Percentiles rank a stretch among this genome's conserved stretches.
Conservation (phyloP, 2,329 filamentous ascomycete species). For the Leptographium wingfieldii region DNA sequence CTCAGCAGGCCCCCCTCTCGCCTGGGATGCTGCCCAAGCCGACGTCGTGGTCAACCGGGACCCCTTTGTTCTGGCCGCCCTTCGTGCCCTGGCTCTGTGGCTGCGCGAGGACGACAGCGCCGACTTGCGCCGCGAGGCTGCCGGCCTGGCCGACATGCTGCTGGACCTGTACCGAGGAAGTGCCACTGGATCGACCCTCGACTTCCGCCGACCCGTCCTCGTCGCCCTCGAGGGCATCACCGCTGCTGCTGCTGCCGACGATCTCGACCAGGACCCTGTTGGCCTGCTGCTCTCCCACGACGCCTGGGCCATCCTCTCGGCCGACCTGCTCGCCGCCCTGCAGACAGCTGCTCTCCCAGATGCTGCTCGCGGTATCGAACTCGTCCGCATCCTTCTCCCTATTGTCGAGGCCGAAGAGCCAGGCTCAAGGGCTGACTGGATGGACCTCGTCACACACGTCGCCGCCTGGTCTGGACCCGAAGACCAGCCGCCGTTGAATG, state of each 20-base stretch:
- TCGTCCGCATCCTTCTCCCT: conserved; percentile 41
- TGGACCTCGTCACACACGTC: conserved; percentile 38
- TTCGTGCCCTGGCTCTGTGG: conserved; percentile 51
- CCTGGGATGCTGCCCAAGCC: conserved; percentile 45
- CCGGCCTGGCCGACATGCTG: conserved; percentile 50
- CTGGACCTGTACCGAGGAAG: conserved; percentile 42
- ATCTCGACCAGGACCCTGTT: conserved; percentile 27
- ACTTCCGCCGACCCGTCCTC: conserved; percentile 45
- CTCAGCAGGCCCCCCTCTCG: conserved; percentile 28
- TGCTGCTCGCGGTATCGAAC: conserved; percentile 37
- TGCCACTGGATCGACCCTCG: conserved; percentile 18
- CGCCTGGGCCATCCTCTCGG: conserved; percentile 41
- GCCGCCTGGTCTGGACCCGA: conserved; percentile 33
- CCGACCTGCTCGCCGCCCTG: conserved; percentile 35
- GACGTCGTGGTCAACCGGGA: conserved; percentile 36
- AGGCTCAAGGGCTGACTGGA: conserved; percentile 38
- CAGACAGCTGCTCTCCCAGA: conserved; percentile 3
- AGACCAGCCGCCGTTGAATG: conserved; percentile 28
- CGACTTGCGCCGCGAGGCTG: conserved; percentile 39
- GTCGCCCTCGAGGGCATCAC: conserved; percentile 47
- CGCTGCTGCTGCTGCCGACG: not conserved
- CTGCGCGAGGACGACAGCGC: conserved; percentile 56
- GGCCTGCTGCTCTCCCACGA: conserved; percentile 36
- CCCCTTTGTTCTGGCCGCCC: conserved; percentile 43
- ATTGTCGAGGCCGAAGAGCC: conserved; percentile 34